A percentile compares a stretch with the other conserved stretches of the same genome.
phyloP scores from a whole-genome alignment of 768 basidiomycete genomes.

The Trametes elegans region DNA sequence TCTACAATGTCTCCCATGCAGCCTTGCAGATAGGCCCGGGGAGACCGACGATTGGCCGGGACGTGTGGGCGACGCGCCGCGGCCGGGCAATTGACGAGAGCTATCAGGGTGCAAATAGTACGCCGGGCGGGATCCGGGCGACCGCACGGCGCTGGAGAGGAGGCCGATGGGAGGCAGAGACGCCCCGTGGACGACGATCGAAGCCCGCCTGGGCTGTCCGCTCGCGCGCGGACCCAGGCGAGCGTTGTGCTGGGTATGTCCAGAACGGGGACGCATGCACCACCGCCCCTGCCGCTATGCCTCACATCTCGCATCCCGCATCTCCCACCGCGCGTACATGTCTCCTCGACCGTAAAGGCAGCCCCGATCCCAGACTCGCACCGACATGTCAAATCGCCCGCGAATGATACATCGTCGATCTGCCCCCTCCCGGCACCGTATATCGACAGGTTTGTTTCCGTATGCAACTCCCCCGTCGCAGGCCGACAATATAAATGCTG shows the following conservation, averaged over 20 bases:
- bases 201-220: slow-evolving; percentile 2
- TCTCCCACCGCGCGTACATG: slow-evolving; percentile 6
- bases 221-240: not conserved
- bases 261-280: slow-evolving; percentile 2
- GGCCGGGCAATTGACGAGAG: too few relatives aligned
- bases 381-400: slow-evolving; percentile 7
- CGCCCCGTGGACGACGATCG: slow-evolving; percentile 9
- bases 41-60: too few relatives aligned
- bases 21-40: too few relatives aligned
- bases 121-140: not conserved
- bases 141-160: not conserved
- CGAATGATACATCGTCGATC: slow-evolving; percentile 22
- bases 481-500: slow-evolving; percentile 12
- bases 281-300: not conserved
- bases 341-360: slow-evolving; percentile 5
- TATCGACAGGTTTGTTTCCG: slow-evolving; percentile 13
- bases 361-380: slow-evolving; percentile 3
- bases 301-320: not conserved
- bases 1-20: not conserved
- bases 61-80: too few relatives aligned
- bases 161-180: slow-evolving; percentile 5
- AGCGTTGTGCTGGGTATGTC: not conserved
- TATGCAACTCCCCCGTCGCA: slow-evolving; percentile 12
- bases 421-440: slow-evolving; percentile 19
- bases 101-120: not conserved